Conservation (phyloP, 805 yeast genomes). For the Saccharomycopsis amapae region DNA sequence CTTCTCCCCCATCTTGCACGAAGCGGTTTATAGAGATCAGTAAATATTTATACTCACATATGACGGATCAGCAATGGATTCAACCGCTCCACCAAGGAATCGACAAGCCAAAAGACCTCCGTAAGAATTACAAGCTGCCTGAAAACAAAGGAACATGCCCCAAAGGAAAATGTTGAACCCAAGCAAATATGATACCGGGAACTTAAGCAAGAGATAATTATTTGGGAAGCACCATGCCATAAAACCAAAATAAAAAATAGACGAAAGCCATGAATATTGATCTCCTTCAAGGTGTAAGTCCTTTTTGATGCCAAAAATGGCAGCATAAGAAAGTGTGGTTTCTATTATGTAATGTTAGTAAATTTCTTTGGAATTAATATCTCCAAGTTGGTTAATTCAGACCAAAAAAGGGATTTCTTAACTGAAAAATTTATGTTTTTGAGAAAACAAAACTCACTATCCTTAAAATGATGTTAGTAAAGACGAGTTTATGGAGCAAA, state of each 20-base stretch:
- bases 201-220: conserved; percentile 29
- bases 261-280: conserved; percentile 35
- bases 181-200: conserved; percentile 34
- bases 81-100: conserved; percentile 27
- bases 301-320: conserved; percentile 37
- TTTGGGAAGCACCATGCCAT: conserved; percentile 37
- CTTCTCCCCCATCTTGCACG: too few relatives aligned
- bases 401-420: too few relatives aligned
- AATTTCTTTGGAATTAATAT: too few relatives aligned
- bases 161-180: conserved; percentile 29
- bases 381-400: too few relatives aligned
- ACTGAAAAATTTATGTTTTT: too few relatives aligned
- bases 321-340: conserved; percentile 36
- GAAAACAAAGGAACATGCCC: conserved; percentile 32
- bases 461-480: too few relatives aligned
- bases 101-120: conserved; percentile 33
- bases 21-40: too few relatives aligned
- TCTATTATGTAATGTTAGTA: too few relatives aligned
- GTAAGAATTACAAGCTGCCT: conserved; percentile 33
- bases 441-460: too few relatives aligned
- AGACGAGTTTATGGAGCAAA: too few relatives aligned
- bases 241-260: conserved; percentile 37
- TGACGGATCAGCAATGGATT: conserved; percentile 26
- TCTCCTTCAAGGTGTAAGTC: conserved; percentile 36
- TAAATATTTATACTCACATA: too few relatives aligned